Percentiles rank a stretch among this genome's conserved stretches.
phyloP scores from a whole-genome alignment of 768 basidiomycete genomes.

The Kwoniella europaea region DNA sequence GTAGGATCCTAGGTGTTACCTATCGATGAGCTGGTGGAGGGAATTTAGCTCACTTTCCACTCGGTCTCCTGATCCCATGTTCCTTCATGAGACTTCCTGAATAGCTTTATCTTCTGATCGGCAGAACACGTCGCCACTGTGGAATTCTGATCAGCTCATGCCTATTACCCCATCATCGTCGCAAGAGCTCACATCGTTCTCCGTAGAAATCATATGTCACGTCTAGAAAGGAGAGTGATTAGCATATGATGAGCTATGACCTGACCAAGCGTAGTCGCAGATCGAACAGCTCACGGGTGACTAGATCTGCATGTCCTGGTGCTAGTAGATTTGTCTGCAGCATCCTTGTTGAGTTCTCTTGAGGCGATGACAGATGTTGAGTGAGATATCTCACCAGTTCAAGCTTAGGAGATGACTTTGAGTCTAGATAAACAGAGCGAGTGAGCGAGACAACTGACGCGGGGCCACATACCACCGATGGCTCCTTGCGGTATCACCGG shows the following conservation, averaged over 20 bases:
- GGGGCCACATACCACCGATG: slow-evolving; percentile 9
- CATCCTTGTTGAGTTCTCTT: slow-evolving; percentile 29
- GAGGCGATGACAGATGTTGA: neutral
- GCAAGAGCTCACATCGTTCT: slow-evolving; percentile 48
- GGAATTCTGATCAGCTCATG: slow-evolving; percentile 4
- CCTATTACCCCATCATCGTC: too few species aligned
- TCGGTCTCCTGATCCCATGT: slow-evolving; percentile 81
- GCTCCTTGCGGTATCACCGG: neutral
- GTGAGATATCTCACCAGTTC: neutral
- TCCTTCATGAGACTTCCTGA: slow-evolving; percentile 75
- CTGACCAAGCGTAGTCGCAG: neutral
- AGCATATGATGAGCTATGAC: slow-evolving; percentile 15
- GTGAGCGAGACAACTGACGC: neutral
- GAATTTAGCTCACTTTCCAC: slow-evolving; percentile 73
- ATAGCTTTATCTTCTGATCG: slow-evolving; percentile 71
- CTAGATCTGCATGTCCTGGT: slow-evolving; percentile 49
- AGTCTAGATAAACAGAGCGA: too few species aligned
- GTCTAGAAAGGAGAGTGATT: slow-evolving; percentile 60
- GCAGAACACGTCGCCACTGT: slow-evolving; percentile 56
- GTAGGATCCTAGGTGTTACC: neutral
- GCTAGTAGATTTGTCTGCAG: slow-evolving; percentile 51
- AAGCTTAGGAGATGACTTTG: too few species aligned
- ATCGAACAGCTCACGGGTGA: slow-evolving; percentile 43
- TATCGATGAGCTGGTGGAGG: neutral
- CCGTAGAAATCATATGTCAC: slow-evolving; percentile 91